Conservation (phyloP, 331 rosid species). For the Rosa hybrid region DNA sequence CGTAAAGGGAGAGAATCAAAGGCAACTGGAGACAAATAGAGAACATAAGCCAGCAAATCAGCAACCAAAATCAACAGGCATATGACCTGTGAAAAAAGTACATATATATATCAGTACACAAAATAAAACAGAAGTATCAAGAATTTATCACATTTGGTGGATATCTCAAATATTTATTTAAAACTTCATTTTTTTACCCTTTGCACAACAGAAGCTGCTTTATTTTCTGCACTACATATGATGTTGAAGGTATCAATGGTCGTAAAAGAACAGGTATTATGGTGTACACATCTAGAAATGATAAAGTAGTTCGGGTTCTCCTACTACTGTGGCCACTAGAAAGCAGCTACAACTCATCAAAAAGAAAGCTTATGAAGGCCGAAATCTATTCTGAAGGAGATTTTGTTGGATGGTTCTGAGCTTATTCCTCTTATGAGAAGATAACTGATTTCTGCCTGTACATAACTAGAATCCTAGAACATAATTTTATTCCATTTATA, state of each 20-base stretch:
- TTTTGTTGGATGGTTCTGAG: not conserved
- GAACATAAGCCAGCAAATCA: conserved; percentile 66
- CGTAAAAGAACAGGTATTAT: not conserved
- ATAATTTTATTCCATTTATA: not conserved
- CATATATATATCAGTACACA: not conserved
- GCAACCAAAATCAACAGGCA: conserved; percentile 67
- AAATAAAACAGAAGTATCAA: not conserved
- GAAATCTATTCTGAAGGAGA: not conserved
- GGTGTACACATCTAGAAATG: not conserved
- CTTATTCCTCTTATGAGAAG: not conserved
- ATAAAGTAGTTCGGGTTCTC: not conserved
- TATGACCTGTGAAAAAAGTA: conserved; percentile 52
- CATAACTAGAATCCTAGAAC: not conserved
- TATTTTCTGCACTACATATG: not conserved
- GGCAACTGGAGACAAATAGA: conserved; percentile 73
- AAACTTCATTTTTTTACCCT: not conserved
- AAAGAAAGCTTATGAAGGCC: not conserved
- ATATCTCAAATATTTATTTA: not conserved
- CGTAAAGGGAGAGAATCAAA: conserved; percentile 79
- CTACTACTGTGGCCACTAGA: not conserved
- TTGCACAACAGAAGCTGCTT: not conserved
- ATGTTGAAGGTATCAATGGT: not conserved
- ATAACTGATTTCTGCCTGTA: not conserved
- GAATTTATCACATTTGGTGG: not conserved
- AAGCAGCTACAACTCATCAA: not conserved